Evolutionary conservation across 2,329 filamentous ascomycete genomes (phyloP).

Genomic region (Stachybotrys chlorohalonatus): DNA sequence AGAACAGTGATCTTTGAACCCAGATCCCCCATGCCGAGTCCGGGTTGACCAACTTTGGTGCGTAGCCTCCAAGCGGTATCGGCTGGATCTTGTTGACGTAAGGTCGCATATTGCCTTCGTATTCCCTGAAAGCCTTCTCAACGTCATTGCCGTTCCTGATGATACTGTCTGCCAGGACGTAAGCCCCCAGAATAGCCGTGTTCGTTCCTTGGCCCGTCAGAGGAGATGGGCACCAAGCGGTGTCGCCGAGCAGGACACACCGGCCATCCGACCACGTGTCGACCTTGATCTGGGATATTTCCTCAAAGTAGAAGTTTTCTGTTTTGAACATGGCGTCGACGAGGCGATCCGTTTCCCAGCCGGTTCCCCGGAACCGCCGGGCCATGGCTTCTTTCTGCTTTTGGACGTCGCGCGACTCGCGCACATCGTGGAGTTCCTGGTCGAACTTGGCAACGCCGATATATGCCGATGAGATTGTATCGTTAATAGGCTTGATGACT

Average conservation of each 20-base stretch:
- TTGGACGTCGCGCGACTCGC: background rate
- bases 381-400: background rate
- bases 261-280: background rate
- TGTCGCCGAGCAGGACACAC: conserved; percentile 1
- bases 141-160: background rate
- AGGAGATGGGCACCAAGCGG: background rate
- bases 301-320: conserved; percentile 1
- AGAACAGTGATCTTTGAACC: background rate
- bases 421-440: background rate
- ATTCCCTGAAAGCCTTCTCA: background rate
- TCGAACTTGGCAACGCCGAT: background rate
- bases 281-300: background rate
- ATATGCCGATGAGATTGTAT: background rate
- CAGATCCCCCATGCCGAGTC: background rate
- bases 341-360: background rate
- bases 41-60: background rate
- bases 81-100: background rate
- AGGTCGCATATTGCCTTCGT: background rate
- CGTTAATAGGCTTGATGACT: background rate
- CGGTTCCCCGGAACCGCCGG: background rate
- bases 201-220: conserved; percentile 3
- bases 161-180: background rate
- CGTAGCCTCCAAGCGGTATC: background rate
- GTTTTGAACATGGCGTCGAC: conserved; percentile 1
- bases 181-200: conserved; percentile 1